Evolutionary conservation across 768 basidiomycete species (phyloP), one percentile per base, ranked within the genome.

Genomic region (Boletus tylopilopsis): DNA sequence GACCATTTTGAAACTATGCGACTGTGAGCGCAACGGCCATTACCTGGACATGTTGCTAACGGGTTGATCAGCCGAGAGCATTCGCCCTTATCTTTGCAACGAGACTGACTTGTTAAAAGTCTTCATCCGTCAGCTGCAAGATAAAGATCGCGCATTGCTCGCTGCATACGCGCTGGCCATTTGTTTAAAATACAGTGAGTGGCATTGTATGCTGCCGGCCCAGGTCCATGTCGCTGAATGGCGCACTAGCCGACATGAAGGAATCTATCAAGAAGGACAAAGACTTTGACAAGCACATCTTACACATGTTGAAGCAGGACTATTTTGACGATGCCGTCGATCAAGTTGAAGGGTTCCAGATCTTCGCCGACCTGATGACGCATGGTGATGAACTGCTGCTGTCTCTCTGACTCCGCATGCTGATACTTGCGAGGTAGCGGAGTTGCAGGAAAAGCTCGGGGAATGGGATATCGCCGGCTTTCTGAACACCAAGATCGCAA

Each of bases 321-420:
- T 61, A 48, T 36, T 61, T 61, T 21, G 59, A 61, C n/a, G 59
- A 61, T 27, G 56, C 59, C n/a, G 46, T 60, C 1, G 55, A 59
- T 11, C 39, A 16, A 24, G 40, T 55, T 1, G 59, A 61, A 41
- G 59, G 60, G 23, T 61, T 62, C 24, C 60, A 61, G 45, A 47
- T 62, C 0, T 61, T 61, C 21, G 35, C 34, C 0, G 50, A 61
- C n/a, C 39, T 61, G 6, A 61, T 61, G 53, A 45, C 48, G 27
- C 38, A 62, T 2, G 59, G 59, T 61, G 51, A 52, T 16, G 11
- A 21, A 27, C 24, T n/a, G 11, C 11, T 1, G 7, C 19, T 15
- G 22, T 23, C 9, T n/a, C n/a, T n/a, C 15, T 18, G n/a, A n/a
- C 10, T 4, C 5, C n/a, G 5, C n/a, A 23, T 44, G 16, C 41